Evolutionary conservation across 2,329 filamentous ascomycete species (phyloP).

Genomic region (Periglandula ipomoeae): DNA sequence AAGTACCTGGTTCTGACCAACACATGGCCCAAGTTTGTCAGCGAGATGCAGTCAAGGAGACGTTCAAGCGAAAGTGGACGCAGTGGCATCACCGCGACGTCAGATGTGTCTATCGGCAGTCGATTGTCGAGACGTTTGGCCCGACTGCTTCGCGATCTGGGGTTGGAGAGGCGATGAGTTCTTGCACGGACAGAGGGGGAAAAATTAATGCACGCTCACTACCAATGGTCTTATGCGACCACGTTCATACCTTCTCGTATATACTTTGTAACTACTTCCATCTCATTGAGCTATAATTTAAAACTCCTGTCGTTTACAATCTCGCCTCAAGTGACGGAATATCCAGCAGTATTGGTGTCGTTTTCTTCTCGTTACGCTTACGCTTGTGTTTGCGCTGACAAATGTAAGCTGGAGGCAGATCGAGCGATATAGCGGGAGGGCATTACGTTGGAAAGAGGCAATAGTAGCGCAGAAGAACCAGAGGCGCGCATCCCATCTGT

Average conservation of each 20-base stretch:
- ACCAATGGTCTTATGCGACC: background rate
- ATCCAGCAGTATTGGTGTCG: no score
- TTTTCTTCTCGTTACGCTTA: no score
- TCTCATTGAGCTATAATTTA: background rate
- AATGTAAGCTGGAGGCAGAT: no score
- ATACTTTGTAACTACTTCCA: background rate
- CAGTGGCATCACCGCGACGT: background rate
- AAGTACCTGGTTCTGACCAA: slow-evolving; percentile 60
- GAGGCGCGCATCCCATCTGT: no score
- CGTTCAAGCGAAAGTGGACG: slow-evolving; percentile 10
- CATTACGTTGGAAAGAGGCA: no score
- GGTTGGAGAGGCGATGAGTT: background rate
- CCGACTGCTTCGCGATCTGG: slow-evolving; percentile 4
- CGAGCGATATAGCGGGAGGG: no score
- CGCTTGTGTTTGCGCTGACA: no score
- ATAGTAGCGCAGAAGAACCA: no score
- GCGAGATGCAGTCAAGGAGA: slow-evolving; percentile 10
- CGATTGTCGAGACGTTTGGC: slow-evolving; percentile 1
- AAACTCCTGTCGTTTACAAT: no score
- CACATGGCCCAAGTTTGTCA: slow-evolving; percentile 52
- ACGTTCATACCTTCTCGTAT: background rate
- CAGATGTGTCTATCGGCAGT: background rate
- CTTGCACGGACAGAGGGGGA: background rate
- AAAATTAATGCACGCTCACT: no score
- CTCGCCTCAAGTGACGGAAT: no score